These are phyloP conservation scores for Chytriomyces confervae DNA, from an alignment of 192 early-diverging fungal species.

Conservation along the genomic window DNA sequence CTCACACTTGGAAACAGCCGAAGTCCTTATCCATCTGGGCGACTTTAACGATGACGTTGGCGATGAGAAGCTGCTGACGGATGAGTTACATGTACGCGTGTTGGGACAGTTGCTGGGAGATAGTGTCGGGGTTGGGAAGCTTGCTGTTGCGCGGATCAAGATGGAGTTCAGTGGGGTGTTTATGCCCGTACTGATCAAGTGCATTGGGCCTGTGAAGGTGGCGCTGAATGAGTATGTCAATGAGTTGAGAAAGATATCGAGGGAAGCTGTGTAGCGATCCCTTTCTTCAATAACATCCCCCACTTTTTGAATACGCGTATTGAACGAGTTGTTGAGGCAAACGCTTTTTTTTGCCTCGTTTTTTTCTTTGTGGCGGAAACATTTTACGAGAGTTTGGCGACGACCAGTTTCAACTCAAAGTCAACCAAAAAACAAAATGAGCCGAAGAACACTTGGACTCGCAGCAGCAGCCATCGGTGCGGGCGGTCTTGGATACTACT, in stretches of 20 bases:
- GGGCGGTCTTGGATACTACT: slow-evolving; percentile 14
- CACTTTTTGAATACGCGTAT: no score
- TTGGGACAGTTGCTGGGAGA: slow-evolving; percentile 34
- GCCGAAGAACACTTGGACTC: slow-evolving; percentile 2
- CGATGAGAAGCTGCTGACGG: neutral
- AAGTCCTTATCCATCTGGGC: slow-evolving; percentile 44
- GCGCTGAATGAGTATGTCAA: slow-evolving; percentile 36
- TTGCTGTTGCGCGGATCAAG: slow-evolving; percentile 25
- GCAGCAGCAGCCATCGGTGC: neutral
- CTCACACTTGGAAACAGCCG: slow-evolving; percentile 19
- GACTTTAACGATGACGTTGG: slow-evolving; percentile 39
- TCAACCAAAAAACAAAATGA: slow-evolving; percentile 1
- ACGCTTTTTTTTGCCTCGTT: neutral
- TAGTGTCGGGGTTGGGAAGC: slow-evolving; percentile 15
- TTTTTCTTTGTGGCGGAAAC: neutral
- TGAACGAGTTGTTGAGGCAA: neutral
- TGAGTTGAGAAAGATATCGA: slow-evolving; percentile 28
- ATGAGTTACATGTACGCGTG: slow-evolving; percentile 28
- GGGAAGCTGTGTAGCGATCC: neutral
- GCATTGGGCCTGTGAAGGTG: slow-evolving; percentile 39
- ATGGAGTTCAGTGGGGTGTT: slow-evolving; percentile 41
- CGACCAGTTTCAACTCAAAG: neutral
- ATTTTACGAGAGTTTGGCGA: neutral
- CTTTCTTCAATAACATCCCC: no score
- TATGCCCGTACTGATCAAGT: slow-evolving; percentile 37